These are phyloP conservation scores for Asterophora parasitica DNA, from an alignment of 768 basidiomycete species.

Conservation along the genomic window DNA sequence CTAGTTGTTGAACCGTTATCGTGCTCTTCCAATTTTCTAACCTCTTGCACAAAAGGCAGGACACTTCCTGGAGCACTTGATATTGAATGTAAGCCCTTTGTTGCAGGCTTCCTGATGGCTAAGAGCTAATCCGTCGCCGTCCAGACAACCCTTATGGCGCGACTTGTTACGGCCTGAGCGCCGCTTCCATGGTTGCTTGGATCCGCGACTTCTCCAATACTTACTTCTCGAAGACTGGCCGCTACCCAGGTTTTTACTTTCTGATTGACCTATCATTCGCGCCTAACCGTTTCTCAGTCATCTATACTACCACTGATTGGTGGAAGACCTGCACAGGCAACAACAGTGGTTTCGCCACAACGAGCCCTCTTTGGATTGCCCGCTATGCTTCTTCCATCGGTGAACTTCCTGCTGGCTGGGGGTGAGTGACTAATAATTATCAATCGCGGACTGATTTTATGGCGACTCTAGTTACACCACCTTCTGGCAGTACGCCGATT, in stretches of 20 bases:
- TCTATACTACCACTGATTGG: slow-evolving; percentile 65
- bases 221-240: slow-evolving; percentile 42
- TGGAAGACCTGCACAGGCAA: slow-evolving; percentile 66
- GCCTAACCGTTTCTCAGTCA: slow-evolving; percentile 28
- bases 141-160: slow-evolving; percentile 49
- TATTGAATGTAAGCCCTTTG: slow-evolving; percentile 45
- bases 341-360: slow-evolving; percentile 41
- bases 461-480: slow-evolving; percentile 35
- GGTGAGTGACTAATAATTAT: slow-evolving; percentile 23
- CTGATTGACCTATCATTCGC: background rate
- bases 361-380: slow-evolving; percentile 62
- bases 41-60: slow-evolving; percentile 18
- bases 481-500: slow-evolving; percentile 60
- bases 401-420: slow-evolving; percentile 56
- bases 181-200: slow-evolving; percentile 59
- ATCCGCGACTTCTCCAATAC: slow-evolving; percentile 58
- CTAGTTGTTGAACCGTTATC: background rate
- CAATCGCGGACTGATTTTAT: background rate
- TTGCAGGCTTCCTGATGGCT: background rate
- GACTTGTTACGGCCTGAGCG: slow-evolving; percentile 50
- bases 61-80: slow-evolving; percentile 64
- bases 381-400: slow-evolving; percentile 45
- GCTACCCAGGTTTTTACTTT: slow-evolving; percentile 34
- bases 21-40: background rate
- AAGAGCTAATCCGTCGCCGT: background rate